These are phyloP conservation scores for Acidomyces sp. DNA, from an alignment of 495 filamentous ascomycete species.

Conservation along the genomic window DNA sequence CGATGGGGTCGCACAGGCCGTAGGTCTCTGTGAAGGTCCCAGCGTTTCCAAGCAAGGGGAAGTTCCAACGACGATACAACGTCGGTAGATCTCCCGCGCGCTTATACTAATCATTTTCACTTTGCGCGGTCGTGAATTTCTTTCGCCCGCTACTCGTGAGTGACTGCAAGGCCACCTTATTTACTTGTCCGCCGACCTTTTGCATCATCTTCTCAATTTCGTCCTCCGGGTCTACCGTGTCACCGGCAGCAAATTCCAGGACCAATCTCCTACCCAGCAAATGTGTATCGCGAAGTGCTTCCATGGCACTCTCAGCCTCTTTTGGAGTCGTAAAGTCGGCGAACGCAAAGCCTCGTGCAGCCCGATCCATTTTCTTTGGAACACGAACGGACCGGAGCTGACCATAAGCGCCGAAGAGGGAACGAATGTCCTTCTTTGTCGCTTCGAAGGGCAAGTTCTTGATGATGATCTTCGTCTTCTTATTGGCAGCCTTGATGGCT, in stretches of 20 bases:
- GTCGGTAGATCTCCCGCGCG: too few relatives aligned
- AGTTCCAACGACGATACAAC: too few relatives aligned
- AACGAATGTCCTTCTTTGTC: conserved; percentile 77
- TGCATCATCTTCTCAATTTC: conserved; percentile 92
- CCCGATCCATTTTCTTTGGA: conserved; percentile 83
- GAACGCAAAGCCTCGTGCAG: conserved; percentile 87
- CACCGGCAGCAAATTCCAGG: conserved; percentile 74
- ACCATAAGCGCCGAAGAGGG: conserved; percentile 77
- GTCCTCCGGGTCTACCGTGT: conserved; percentile 80
- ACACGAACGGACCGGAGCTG: conserved; percentile 83
- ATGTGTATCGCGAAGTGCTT: conserved; percentile 85
- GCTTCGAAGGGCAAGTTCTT: conserved; percentile 97
- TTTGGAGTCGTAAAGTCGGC: conserved; percentile 85
- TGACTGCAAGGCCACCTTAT: conserved; percentile 76
- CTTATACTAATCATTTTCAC: conserved; percentile 35
- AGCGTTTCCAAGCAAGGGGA: too few relatives aligned
- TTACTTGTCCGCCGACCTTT: conserved; percentile 77
- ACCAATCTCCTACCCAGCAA: conserved; percentile 77
- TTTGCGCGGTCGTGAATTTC: conserved; percentile 70
- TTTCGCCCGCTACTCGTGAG: conserved; percentile 70
- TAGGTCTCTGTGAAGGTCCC: too few relatives aligned
- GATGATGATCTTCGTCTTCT: conserved; percentile 84
- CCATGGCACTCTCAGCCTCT: conserved; percentile 87
- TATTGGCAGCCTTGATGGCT: conserved; percentile 57
- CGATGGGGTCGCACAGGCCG: too few relatives aligned